These are phyloP conservation scores for Chaetomiaceae sp. DNA, from an alignment of 2,329 filamentous ascomycete species.

Conservation along the genomic window DNA sequence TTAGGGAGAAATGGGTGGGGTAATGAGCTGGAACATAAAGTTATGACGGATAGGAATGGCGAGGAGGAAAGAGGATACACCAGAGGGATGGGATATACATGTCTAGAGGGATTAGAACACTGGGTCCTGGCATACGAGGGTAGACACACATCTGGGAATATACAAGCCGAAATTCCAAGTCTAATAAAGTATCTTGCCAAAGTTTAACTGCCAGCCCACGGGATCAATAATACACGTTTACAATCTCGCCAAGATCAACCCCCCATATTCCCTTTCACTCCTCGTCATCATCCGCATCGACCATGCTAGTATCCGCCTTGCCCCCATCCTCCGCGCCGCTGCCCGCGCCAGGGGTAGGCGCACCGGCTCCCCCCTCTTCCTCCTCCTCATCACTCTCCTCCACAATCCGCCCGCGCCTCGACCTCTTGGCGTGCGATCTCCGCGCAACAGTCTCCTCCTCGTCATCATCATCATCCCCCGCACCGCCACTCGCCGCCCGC, in stretches of 20 bases:
- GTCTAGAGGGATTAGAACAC: too few relatives aligned
- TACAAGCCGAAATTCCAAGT: conserved; percentile 12
- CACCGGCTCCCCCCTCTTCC: conserved; percentile 22
- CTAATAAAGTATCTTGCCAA: too few relatives aligned
- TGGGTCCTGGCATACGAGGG: too few relatives aligned
- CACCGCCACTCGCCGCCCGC: conserved; percentile 35
- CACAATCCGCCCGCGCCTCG: conserved; percentile 47
- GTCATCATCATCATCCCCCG: conserved; percentile 50
- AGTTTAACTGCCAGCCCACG: too few relatives aligned
- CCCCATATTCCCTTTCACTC: conserved; percentile 10
- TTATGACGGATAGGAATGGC: too few relatives aligned
- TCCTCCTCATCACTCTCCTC: conserved; percentile 53
- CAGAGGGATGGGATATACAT: too few relatives aligned
- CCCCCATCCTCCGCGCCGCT: conserved; percentile 13
- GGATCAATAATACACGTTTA: conserved; percentile 9
- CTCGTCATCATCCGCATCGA: conserved; percentile 22
- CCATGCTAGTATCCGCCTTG: conserved; percentile 24
- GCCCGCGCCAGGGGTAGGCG: conserved; percentile 6
- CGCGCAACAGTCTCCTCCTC: conserved; percentile 43
- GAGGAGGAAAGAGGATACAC: too few relatives aligned
- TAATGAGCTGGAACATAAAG: too few relatives aligned
- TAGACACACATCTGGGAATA: neutral
- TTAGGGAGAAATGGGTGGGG: too few relatives aligned
- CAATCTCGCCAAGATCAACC: conserved; percentile 1
- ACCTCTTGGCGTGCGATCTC: conserved; percentile 41